Base-by-base conservation (phyloP, 768 basidiomycete species). In the Suillus fuscotomentosus region DNA sequence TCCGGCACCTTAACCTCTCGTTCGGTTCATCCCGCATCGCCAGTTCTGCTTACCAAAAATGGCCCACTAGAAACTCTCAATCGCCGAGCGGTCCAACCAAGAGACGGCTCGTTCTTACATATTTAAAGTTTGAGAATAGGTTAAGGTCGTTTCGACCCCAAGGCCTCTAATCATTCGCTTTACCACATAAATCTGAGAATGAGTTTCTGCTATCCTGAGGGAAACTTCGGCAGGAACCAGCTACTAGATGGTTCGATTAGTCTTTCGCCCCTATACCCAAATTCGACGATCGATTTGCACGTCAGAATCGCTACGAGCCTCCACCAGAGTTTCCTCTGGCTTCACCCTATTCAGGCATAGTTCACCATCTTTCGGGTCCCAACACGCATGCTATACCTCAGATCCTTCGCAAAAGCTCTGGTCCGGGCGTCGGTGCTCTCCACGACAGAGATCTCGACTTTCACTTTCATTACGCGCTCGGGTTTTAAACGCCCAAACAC, bases 211-310 rank as follows among this genome's bases (percentile, higher is more conserved):
- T 85, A 84, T 85, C 84, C 84, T 85, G 83, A 84, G 89, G 88
- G 89, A 91, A 90, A 89, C 88, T 91, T 89, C 87, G 88, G 88
- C 86, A 87, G 89, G 88, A 91, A 91, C 88, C 88, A 91, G 89
- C 89, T 89, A 91, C 88, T 90, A 90, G 84, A 91, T 89, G 89
- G 89, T 90, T 91, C 88, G 88, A 92, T 92, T 91, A 89, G 90
- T 92, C 91, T 92, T 92, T 92, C 88, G 87, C 90, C 91, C 90
- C 90, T 91, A 92, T 91, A 91, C 90, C 89, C 90, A 91, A 90
- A 88, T 92, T 90, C 82, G 88, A 91, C 90, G 87, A 92, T 91
- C 88, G 89, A 92, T 92, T 92, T 92, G 91, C 91, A 92, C 88
- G 88, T 91, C 91, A 92, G 91, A 91, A 92, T 88, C 87, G 89